A percentile compares a stretch with the other conserved stretches of the same genome.
Conservation (phyloP, 129 eudicot species). For the Flaveria robusta region DNA sequence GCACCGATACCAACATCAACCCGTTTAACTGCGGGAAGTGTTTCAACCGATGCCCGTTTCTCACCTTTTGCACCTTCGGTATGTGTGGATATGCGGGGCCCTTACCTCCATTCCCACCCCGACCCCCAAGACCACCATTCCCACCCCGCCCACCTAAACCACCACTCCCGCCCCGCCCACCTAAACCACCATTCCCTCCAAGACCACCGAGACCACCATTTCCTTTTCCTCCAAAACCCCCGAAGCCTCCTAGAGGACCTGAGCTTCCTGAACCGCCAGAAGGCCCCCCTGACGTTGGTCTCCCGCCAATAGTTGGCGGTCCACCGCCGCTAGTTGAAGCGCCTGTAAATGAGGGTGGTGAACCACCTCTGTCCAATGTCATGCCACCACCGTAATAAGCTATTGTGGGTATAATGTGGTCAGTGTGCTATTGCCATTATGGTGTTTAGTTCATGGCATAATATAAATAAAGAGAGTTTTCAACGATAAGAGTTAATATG, state of each 20-base stretch:
- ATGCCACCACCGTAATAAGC: slow-evolving; percentile 17
- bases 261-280: slow-evolving; percentile 27
- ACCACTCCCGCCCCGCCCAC: slow-evolving; percentile 40
- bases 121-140: slow-evolving; percentile 27
- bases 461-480: slow-evolving; percentile 22
- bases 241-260: slow-evolving; percentile 37
- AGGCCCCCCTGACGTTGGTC: slow-evolving; percentile 27
- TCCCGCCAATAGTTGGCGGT: slow-evolving; percentile 22
- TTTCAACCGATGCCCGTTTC: slow-evolving; percentile 48
- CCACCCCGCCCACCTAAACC: slow-evolving; percentile 40
- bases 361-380: neutral
- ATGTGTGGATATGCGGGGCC: slow-evolving; percentile 80
- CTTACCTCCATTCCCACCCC: slow-evolving; percentile 52
- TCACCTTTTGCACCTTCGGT: slow-evolving; percentile 58
- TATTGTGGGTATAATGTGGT: slow-evolving; percentile 25
- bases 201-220: slow-evolving; percentile 40
- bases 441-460: slow-evolving; percentile 27
- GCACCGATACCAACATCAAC: slow-evolving; percentile 47
- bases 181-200: slow-evolving; percentile 42
- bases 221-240: slow-evolving; percentile 46
- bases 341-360: neutral
- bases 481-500: neutral
- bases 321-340: slow-evolving; percentile 9
- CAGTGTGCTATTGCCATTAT: slow-evolving; percentile 15
- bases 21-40: slow-evolving; percentile 75